Conservation (phyloP, 2,329 filamentous ascomycete genomes). For the Metarhizium album region DNA sequence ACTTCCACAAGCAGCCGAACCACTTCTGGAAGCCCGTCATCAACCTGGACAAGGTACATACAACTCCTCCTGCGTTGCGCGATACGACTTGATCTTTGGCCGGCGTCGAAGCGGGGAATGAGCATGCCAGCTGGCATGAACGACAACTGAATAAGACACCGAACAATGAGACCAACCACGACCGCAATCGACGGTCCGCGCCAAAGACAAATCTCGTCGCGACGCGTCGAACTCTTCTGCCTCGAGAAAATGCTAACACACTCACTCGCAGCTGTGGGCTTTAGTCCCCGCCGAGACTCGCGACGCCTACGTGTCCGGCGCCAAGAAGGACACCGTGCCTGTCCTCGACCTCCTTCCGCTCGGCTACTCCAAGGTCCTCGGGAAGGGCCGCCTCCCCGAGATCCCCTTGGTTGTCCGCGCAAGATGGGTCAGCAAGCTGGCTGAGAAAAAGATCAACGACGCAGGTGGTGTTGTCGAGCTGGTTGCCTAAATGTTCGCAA, state of each 20-base stretch:
- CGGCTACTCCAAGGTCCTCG: conserved; percentile 97
- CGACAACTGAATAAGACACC: background rate
- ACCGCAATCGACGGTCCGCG: background rate
- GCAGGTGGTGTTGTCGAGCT: conserved; percentile 93
- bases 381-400: conserved; percentile 91
- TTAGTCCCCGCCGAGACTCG: conserved; percentile 89
- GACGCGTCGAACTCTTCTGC: background rate
- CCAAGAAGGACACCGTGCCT: conserved; percentile 82
- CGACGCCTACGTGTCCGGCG: conserved; percentile 75
- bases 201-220: background rate
- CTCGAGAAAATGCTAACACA: conserved; percentile 15
- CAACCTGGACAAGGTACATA: conserved; percentile 90
- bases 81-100: background rate
- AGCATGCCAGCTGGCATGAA: background rate
- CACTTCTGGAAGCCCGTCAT: conserved; percentile 98
- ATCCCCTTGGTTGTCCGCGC: conserved; percentile 91
- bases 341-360: conserved; percentile 95
- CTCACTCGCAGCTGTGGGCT: conserved; percentile 65
- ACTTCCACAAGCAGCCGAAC: conserved; percentile 94
- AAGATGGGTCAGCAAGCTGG: conserved; percentile 89
- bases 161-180: background rate
- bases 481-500: conserved; percentile 54
- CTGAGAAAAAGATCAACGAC: conserved; percentile 98
- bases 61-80: conserved; percentile 3
- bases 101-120: background rate